Evolutionary conservation across 805 yeast genomes (phyloP).

Genomic region (Zygosaccharomyces siamensis): DNA sequence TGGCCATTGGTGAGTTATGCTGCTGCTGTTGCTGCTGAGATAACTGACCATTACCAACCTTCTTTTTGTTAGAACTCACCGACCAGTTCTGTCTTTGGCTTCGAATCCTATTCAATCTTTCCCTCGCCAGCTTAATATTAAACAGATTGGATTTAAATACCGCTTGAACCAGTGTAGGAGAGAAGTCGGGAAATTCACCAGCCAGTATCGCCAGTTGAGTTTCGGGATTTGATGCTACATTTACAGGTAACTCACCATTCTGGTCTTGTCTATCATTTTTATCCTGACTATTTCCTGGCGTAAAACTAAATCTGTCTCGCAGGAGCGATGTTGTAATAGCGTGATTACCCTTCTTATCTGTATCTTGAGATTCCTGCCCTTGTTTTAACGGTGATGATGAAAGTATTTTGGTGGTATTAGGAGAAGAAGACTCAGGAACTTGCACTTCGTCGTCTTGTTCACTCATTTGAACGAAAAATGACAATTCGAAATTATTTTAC

Average conservation of each 20-base stretch:
- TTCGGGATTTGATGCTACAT: constrained; percentile 15
- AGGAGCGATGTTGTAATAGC: constrained; percentile 22
- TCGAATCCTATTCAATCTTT: constrained; percentile 30
- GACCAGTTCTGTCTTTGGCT: constrained; percentile 28
- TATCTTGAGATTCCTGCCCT: constrained; percentile 5
- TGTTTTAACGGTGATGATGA: constrained; percentile 32
- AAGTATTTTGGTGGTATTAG: constrained; percentile 14
- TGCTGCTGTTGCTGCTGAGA: background rate
- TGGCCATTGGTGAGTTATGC: constrained; percentile 25
- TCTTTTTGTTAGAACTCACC: constrained; percentile 9
- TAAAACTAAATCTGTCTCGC: constrained; percentile 43
- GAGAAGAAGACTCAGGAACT: constrained; percentile 49
- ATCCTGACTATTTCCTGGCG: constrained; percentile 20
- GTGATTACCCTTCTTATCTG: background rate
- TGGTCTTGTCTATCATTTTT: background rate
- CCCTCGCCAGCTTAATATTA: constrained; percentile 34
- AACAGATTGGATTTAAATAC: constrained; percentile 38
- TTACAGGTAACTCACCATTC: background rate
- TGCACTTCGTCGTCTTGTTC: constrained; percentile 35
- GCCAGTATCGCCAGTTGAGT: constrained; percentile 16
- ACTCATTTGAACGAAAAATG: constrained; percentile 19
- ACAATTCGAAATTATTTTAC: background rate
- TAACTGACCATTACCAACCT: constrained; percentile 1
- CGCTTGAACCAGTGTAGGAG: constrained; percentile 35
- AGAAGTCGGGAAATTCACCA: constrained; percentile 33